Evolutionary conservation across 306 rosid genomes (phyloP), one percentile per base, ranked within the genome.

Genomic region (Mucuna pruriens): DNA sequence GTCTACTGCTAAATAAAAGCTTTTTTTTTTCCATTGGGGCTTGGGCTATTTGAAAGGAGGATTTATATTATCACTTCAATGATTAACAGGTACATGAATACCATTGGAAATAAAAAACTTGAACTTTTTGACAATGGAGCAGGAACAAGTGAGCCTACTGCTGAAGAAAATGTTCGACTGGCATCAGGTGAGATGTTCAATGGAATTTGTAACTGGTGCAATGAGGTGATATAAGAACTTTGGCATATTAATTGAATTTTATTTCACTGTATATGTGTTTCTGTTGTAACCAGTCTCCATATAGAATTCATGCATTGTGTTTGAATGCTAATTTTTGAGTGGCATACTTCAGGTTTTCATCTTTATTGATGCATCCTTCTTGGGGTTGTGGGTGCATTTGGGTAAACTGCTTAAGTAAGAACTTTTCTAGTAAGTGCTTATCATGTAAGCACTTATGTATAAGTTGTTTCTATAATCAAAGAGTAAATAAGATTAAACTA

Each of bases 111-210:
- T 87, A 96, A 96, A 90, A 93, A 87, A 77, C 83, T 93, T 67
- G 99, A 96, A 74, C 97, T 93, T 42, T 93, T 96, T 89, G 99
- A 96, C 88, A 91, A 78, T 90, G 99, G 97, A 81, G 94, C 90
- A 51, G 98, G 97, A 76, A 86, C 81, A 66, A 87, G 91, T 65
- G 94, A 89, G 79, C 98, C 99, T 71, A 86, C 92, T 36, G 96
- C 94, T 48, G 97, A 89, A 76, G 97, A 85, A 26, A 93, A 96
- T 83, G 87, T 91, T 78, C 96, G 51, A 87, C 45, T 92, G 88
- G 99, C 99, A 65, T 95, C 99, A 85, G 62, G 99, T 95, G 83
- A 91, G 87, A 75, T 72, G 54, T 66, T 83, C 68, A 49, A 51
- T 74, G 48, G 52, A 86, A 63, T 40, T 55, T 46, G 36, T 44